Evolutionary conservation across 2,329 filamentous ascomycete species (phyloP), one percentile per base, ranked within the genome.

Genomic region (Eurotiales sp.): DNA sequence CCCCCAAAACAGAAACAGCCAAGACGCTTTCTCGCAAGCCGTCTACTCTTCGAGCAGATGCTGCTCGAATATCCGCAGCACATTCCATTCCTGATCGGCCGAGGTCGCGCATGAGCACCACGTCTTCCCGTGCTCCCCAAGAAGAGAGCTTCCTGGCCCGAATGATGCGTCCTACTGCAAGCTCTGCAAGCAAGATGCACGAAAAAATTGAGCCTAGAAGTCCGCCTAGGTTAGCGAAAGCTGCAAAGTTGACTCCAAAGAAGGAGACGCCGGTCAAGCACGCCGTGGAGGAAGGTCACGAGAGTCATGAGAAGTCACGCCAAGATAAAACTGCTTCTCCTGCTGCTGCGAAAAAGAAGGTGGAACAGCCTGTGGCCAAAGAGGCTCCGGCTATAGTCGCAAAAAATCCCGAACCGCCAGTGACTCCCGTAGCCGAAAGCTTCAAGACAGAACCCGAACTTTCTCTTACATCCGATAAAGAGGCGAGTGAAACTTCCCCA

Each of bases 81-180:
- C 62, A 67, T 8, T 52, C 63, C 17, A 58, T 57, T 8, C 64
- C 58, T 42, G 65, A 71, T 19, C 64, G 72, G 37, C 67, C 74
- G 7, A 66, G 65, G 42, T 73, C 74, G 19, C 70, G 73, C 19
- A 56, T 61, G 19, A 74, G 72, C 58, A 69, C 65, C 43, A 59
- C 58, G 14, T 51, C 67, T 19, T 72, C 65, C 49, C 66, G 68
- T 7, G 63, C 72, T 37, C 64, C 72, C 10, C 46, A 37, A 4
- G 72, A 75, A 52, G 73, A 77, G 27, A 64, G 72, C 1, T 78
- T 77, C 57, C 61, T 78, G 29, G 74, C 75, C 12, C 65, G 75
- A 48, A 77, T 78, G 74, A 78, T 77, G 72, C 70, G 75, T 4
- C 75, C 75, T 19, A 78, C 75, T 11, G 71, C 74, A 27, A 76